Base-by-base conservation (phyloP, 73 alveolate species). In the Paramecium bursaria region DNA sequence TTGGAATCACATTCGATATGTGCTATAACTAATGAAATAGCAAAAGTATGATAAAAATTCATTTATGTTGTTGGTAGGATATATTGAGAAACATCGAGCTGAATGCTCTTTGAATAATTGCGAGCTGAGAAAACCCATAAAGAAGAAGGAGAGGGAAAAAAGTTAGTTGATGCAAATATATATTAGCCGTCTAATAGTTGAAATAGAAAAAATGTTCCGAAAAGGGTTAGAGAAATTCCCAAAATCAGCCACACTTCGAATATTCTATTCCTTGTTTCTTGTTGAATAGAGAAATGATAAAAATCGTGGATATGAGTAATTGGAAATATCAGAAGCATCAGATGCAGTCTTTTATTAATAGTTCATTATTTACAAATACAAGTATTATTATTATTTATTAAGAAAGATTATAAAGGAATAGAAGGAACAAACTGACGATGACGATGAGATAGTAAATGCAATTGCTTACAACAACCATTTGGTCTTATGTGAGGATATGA, bases 61-160 rank as follows among this genome's bases (percentile, higher is more conserved):
- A 73, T 93, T 89, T 82, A 93, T 93, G 80, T 80, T 95, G 48
- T 87, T 95, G 31, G 89, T 88, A 73, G 99, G 99, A 48, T 95
- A 95, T 75, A 92, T 95, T 2, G 90, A 91, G 74, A 94, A 93
- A 13, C 99, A 95, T 75, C 94, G 91, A 77, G 99, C 93, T 49
- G 87, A 87, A 14, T 95, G 99, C 49, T 86, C 95, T 31, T 85
- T 76, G 54, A 79, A 87, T 73, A 96, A 93, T 53, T 95, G 99
- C 50, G 90, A 94, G 0, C 88, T 95, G 46, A 95, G 93, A 85
- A 79, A n/a, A n/a, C n/a, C n/a, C 61, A 23, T 46, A 86, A 74
- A 89, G 86, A 86, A 89, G 67, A 13, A 46, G 49, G 30, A 47
- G n/a, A 11, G 29, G 86, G 80, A 46, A 86, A 44, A 39, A 52